Base-by-base conservation (phyloP, 345 rosid genomes). In the Alliaria petiolata region DNA sequence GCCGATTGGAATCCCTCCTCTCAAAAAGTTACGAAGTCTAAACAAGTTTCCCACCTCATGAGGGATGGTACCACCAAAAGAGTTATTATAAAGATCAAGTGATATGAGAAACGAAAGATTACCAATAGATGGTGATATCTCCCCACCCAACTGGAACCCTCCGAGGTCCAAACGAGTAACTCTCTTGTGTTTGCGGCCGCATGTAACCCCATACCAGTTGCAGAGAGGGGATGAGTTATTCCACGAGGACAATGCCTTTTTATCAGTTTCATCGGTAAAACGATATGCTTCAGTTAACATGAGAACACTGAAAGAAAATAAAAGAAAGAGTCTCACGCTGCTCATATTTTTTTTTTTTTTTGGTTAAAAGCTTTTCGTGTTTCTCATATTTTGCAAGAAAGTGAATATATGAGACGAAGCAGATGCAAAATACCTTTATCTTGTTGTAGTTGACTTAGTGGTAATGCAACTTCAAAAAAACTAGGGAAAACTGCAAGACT, bases 171-270 rank as follows among this genome's bases (percentile, higher is more conserved):
- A 0, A 16, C 7, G 0, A 8, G 62, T 44, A 6, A 80, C 75
- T 61, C 83, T 67, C 22, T 59, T 65, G 59, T 56, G 71, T 6
- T 10, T 40, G 30, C 11, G 55, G 16, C 71, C 36, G 43, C 80
- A 80, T 0, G 16, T 71, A 34, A 80, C 63, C 0, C 83, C 78
- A 0, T 12, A n/a, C 82, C 80, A 79, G 0, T 36, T 5, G 20
- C 82, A 76, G 0, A 75, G 65, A 34, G 74, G 77, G 9, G 3
- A 9, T 4, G 82, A 65, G 16, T 61, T 26, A 45, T 75, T 79
- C 82, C 82, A 79, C 1, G 79, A 70, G 38, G 47, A 38, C 45
- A 69, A 58, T 6, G 66, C 26, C 14, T 45, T 36, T 26, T 7
- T 20, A 34, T 69, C 74, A 5, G 47, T 62, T 31, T 45, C 67